Evolutionary conservation across 306 rosid species (phyloP).

Genomic region (Cicer judaicum): DNA sequence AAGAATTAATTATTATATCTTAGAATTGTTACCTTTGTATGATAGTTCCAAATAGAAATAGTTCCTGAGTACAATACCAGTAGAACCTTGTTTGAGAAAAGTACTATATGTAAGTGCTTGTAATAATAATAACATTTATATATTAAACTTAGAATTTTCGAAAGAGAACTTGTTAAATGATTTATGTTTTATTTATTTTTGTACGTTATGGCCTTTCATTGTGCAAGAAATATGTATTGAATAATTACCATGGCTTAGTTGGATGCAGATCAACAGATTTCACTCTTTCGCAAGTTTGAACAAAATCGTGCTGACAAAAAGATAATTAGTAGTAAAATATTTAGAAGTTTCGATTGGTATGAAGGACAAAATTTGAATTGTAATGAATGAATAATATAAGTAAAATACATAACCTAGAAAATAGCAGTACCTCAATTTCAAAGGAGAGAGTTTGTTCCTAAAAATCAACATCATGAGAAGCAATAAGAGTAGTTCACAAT

Average conservation of each 20-base stretch:
- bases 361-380: not conserved
- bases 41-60: conserved; percentile 65
- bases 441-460: conserved; percentile 53
- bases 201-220: no score
- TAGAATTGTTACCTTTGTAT: conserved; percentile 53
- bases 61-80: conserved; percentile 68
- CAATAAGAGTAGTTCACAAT: conserved; percentile 31
- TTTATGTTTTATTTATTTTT: no score
- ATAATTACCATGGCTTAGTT: conserved; percentile 71
- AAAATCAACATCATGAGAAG: conserved; percentile 30
- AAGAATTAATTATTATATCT: no score
- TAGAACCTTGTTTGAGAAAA: conserved; percentile 64
- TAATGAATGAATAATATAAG: not conserved
- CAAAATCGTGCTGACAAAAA: conserved; percentile 57
- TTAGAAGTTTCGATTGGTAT: not conserved
- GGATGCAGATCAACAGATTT: conserved; percentile 74
- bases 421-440: conserved; percentile 56
- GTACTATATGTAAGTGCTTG: not conserved
- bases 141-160: not conserved
- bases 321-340: conserved; percentile 19
- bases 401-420: not conserved
- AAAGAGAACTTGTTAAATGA: no score
- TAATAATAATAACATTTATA: not conserved
- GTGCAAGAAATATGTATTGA: no score
- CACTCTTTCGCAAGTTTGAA: conserved; percentile 66